These are phyloP conservation scores for Fomes fomentarius DNA, from an alignment of 1,284 basidiomycete genomes.

Conservation along the genomic window DNA sequence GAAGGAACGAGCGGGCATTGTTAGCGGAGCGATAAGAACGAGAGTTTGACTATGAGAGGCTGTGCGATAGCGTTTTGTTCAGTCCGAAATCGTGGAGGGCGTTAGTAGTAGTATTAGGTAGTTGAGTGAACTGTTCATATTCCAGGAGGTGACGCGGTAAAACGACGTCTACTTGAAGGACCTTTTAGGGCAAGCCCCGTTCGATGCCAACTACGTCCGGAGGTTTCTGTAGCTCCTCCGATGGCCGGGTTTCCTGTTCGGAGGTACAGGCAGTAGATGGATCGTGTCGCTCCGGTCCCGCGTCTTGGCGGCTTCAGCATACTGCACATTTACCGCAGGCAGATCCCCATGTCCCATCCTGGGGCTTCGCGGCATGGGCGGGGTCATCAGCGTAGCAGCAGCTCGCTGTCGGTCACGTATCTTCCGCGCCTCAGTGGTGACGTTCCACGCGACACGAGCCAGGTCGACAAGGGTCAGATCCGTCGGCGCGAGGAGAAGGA, in stretches of 20 bases:
- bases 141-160: too few species aligned
- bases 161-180: too few species aligned
- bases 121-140: too few species aligned
- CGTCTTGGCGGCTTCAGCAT: background rate
- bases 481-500: conserved; percentile 47
- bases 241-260: background rate
- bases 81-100: background rate
- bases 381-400: background rate
- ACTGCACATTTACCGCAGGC: background rate
- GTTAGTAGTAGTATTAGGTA: too few species aligned
- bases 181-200: too few species aligned
- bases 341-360: background rate
- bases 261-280: background rate
- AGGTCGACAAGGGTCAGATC: conserved; percentile 43
- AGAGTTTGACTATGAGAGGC: background rate
- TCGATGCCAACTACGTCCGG: background rate
- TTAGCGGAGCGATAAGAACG: background rate
- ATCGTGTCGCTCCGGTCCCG: background rate
- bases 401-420: conserved; percentile 22
- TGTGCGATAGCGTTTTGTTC: too few species aligned
- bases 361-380: background rate
- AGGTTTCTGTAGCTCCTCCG: background rate
- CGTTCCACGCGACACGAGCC: conserved; percentile 53
- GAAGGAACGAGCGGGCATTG: background rate
- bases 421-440: conserved; percentile 48